Evolutionary conservation across 768 basidiomycete species (phyloP).

Genomic region (Termitomyces eurrhizus): DNA sequence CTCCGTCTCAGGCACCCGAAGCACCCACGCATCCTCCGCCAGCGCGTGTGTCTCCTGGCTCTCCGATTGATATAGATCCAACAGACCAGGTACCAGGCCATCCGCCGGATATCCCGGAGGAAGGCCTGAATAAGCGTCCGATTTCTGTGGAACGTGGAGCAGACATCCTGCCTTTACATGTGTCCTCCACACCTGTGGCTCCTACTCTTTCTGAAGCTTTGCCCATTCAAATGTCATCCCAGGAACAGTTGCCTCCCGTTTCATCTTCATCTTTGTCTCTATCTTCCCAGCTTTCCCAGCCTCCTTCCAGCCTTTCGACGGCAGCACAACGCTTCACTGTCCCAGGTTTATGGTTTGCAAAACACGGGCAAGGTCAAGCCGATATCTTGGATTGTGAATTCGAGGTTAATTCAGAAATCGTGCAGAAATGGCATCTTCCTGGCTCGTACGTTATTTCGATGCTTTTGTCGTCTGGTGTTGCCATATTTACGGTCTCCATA

Average conservation of each 20-base stretch:
- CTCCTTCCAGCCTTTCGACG: not conserved
- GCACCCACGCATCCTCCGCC: not conserved
- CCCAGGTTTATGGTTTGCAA: slow-evolving; percentile 39
- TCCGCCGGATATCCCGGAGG: not conserved
- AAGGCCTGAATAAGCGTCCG: not conserved
- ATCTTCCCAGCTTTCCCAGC: not conserved
- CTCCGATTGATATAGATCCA: not conserved
- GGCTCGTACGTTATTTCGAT: slow-evolving; percentile 15
- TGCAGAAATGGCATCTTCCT: slow-evolving; percentile 28
- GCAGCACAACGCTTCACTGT: slow-evolving; percentile 24
- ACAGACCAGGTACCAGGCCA: not conserved
- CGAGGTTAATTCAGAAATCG: slow-evolving; percentile 31
- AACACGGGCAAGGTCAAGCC: slow-evolving; percentile 26
- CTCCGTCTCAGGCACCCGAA: not conserved
- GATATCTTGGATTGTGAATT: slow-evolving; percentile 32
- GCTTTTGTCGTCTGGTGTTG: not conserved
- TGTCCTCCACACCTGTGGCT: not conserved
- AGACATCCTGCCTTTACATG: not conserved
- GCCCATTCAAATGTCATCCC: not conserved
- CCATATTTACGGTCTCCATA: not conserved
- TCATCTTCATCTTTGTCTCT: not conserved
- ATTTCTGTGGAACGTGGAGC: not conserved
- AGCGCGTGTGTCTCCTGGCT: not conserved
- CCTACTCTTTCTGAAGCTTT: not conserved
- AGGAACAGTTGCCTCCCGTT: not conserved